Percentiles rank a stretch among this genome's conserved stretches.
phyloP scores from a whole-genome alignment of 2,329 filamentous ascomycete species.

The Colletotrichum somersetense region DNA sequence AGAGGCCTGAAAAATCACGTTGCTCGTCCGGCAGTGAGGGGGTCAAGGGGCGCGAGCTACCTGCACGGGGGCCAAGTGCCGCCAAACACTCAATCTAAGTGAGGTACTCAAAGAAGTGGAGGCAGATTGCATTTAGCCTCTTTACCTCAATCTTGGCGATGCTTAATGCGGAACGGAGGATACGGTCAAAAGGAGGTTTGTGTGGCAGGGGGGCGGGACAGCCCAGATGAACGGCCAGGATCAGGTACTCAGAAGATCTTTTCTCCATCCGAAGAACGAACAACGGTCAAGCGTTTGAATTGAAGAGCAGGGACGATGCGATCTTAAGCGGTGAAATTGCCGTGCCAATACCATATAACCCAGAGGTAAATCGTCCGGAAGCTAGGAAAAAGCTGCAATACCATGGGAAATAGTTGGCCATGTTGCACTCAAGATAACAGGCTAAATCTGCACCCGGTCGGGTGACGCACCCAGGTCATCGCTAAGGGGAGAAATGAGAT shows the following conservation, averaged over 20 bases:
- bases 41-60: not conserved
- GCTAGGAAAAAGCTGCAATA: not conserved
- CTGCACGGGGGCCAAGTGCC: conserved; percentile 1
- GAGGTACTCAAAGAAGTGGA: conserved; percentile 5
- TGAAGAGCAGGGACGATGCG: not conserved
- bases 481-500: not conserved
- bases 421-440: conserved; percentile 4
- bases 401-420: not conserved
- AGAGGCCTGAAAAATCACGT: conserved; percentile 13
- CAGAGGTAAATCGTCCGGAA: conserved; percentile 20
- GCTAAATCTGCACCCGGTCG: conserved; percentile 26
- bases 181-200: conserved; percentile 34
- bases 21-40: conserved; percentile 25
- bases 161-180: conserved; percentile 40
- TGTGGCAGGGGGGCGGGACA: conserved; percentile 4
- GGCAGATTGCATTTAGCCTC: conserved; percentile 37
- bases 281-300: not conserved
- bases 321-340: conserved; percentile 25
- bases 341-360: conserved; percentile 12
- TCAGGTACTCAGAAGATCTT: not conserved
- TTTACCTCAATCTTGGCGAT: conserved; percentile 16
- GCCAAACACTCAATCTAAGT: conserved; percentile 16
- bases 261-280: not conserved
- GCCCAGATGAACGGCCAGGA: not conserved
- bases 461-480: conserved; percentile 13